Evolutionary conservation across 306 rosid species (phyloP), one percentile per base, ranked within the genome.

Genomic region (Cajanus cajan): DNA sequence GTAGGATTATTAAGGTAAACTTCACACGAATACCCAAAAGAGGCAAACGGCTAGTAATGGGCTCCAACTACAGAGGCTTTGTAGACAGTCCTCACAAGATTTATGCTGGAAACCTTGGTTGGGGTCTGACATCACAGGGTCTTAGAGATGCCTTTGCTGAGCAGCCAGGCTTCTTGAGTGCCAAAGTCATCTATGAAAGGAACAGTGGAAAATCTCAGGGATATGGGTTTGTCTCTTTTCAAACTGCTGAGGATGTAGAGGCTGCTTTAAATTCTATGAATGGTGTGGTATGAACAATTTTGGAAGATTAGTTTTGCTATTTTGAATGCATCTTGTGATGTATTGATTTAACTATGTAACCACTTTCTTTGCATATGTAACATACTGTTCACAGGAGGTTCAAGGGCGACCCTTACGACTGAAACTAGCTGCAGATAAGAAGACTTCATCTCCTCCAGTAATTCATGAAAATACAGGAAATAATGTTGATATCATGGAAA

Each of bases 61-160:
- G 92, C 62, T 63, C 86, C 33, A 79, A 75, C 75, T 84, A 78
- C 82, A 90, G 78, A 75, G 88, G 87, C 78, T 93, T 78, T 48
- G 70, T 85, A 67, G 94, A 91, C 74, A 93, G 91, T 68, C 94
- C 93, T 72, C 82, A 93, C 79, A 89, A 91, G 75, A 73, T 93
- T 64, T 91, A 93, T 78, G 98, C 94, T 5, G 94, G 96, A 66
- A 93, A 93, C 79, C 98, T 93, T 54, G 87, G 91, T 45, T 93
- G 94, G 98, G 74, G 83, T 11, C 76, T 93, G 36, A 88, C 90
- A 55, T 93, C 98, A 25, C 83, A 85, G 78, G 84, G 73, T 76
- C 93, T 93, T 11, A 81, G 81, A 79, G 86, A 88, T 18, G 93
- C 89, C 73, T 89, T 93, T 73, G 91, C 85, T 74, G 66, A 65